These are phyloP conservation scores for Tremella mesenterica DNA, from an alignment of 768 basidiomycete species.

Conservation along the genomic window DNA sequence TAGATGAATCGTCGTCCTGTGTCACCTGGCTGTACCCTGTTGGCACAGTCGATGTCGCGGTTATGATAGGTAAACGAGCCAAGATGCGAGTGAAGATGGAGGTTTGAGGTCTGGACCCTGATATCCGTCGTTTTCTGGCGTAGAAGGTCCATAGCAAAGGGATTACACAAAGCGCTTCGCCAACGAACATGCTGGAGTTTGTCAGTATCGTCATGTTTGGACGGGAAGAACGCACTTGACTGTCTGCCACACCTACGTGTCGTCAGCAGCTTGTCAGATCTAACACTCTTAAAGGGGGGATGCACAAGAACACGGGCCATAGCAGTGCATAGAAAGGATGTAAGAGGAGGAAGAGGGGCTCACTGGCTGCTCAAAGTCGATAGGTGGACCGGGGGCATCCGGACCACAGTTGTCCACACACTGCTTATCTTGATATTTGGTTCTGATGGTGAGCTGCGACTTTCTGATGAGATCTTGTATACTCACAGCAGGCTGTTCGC, in stretches of 20 bases:
- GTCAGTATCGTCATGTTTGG: slow-evolving; percentile 5
- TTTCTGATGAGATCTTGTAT: neutral
- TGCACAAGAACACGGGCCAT: slow-evolving; percentile 19
- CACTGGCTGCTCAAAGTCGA: slow-evolving; percentile 88
- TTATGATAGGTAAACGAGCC: slow-evolving; percentile 8
- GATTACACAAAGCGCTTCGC: slow-evolving; percentile 65
- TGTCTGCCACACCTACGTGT: slow-evolving; percentile 42
- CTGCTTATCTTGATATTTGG: slow-evolving; percentile 69
- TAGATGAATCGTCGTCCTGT: slow-evolving; percentile 1
- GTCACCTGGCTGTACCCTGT: slow-evolving; percentile 8
- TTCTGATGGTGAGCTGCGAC: slow-evolving; percentile 11
- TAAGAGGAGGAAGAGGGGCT: slow-evolving; percentile 48
- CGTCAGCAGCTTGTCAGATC: slow-evolving; percentile 8
- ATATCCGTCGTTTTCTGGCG: slow-evolving; percentile 24
- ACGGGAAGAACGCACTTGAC: slow-evolving; percentile 29
- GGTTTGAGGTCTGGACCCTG: slow-evolving; percentile 4
- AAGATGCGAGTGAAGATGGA: slow-evolving; percentile 22
- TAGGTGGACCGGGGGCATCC: slow-evolving; percentile 54
- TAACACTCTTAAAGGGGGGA: no score
- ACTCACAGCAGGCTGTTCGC: slow-evolving; percentile 46
- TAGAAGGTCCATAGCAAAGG: slow-evolving; percentile 42
- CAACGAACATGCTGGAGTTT: slow-evolving; percentile 51
- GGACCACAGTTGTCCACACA: slow-evolving; percentile 86
- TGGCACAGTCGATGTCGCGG: slow-evolving; percentile 4
- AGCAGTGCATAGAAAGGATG: neutral